Evolutionary conservation across 495 filamentous ascomycete species (phyloP).

Genomic region (Penicillium salamii): DNA sequence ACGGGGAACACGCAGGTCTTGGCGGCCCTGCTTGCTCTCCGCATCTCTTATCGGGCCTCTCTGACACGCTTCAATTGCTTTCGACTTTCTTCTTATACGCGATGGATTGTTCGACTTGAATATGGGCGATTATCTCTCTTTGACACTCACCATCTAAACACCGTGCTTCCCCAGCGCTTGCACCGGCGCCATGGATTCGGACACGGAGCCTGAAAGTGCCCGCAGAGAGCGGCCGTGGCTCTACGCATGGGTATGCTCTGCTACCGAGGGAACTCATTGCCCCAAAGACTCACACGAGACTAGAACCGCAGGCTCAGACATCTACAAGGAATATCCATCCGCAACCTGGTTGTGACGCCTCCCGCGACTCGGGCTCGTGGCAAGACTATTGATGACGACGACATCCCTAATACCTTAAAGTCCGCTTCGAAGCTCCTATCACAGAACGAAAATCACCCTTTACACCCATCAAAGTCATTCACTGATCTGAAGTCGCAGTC

Average conservation of each 20-base stretch:
- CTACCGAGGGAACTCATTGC: neutral
- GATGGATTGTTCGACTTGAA: neutral
- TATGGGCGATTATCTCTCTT: neutral
- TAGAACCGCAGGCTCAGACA: constrained; percentile 89
- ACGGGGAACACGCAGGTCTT: constrained; percentile 25
- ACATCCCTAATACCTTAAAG: constrained; percentile 63
- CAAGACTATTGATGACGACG: constrained; percentile 82
- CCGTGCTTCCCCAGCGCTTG: constrained; percentile 4
- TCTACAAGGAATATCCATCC: constrained; percentile 79
- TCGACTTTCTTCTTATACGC: neutral
- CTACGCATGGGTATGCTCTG: constrained; percentile 19
- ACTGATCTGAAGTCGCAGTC: constrained; percentile 56
- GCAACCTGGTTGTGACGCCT: constrained; percentile 70
- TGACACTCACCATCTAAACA: constrained; percentile 2
- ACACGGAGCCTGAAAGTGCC: constrained; percentile 19
- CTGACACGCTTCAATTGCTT: constrained; percentile 9
- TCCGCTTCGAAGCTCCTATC: constrained; percentile 67
- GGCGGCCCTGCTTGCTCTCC: constrained; percentile 26
- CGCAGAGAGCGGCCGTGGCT: constrained; percentile 25
- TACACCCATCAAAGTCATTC: constrained; percentile 74
- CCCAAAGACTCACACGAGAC: constrained; percentile 7
- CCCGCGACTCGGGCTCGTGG: constrained; percentile 52
- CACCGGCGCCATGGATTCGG: constrained; percentile 11
- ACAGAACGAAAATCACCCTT: constrained; percentile 49
- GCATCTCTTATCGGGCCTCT: constrained; percentile 16